Conservation (phyloP, 345 rosid species). For the Hypericum androsaemum region DNA sequence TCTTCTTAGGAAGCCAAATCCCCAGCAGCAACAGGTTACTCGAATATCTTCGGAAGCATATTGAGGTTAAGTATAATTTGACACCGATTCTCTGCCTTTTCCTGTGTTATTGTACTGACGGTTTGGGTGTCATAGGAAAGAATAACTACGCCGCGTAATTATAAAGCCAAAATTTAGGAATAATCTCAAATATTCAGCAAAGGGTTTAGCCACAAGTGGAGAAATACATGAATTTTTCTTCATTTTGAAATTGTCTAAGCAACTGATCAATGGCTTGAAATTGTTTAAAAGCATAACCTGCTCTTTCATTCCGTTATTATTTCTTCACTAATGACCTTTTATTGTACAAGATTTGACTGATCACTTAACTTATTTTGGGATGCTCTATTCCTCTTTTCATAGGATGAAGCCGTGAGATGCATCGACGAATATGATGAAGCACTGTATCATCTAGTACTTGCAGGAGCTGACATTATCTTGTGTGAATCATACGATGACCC, state of each 20-base stretch:
- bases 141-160: too few relatives aligned
- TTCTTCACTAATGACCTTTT: background rate
- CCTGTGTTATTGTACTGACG: too few relatives aligned
- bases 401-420: constrained; percentile 40
- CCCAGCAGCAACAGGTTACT: constrained; percentile 21
- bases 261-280: too few relatives aligned
- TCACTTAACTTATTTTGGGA: constrained; percentile 4
- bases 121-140: too few relatives aligned
- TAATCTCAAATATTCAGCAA: too few relatives aligned
- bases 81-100: constrained; percentile 1
- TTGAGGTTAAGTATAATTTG: constrained; percentile 26
- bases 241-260: too few relatives aligned
- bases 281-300: too few relatives aligned
- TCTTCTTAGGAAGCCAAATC: constrained; percentile 39
- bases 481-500: constrained; percentile 48
- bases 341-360: background rate
- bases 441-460: constrained; percentile 40
- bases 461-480: constrained; percentile 58
- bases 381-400: constrained; percentile 9
- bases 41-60: constrained; percentile 30
- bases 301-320: too few relatives aligned
- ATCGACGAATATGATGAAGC: constrained; percentile 33
- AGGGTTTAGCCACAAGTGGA: too few relatives aligned
- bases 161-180: too few relatives aligned
- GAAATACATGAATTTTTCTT: too few relatives aligned